Base-by-base conservation (phyloP, 768 basidiomycete species). In the Tricholoma saponaceum region DNA sequence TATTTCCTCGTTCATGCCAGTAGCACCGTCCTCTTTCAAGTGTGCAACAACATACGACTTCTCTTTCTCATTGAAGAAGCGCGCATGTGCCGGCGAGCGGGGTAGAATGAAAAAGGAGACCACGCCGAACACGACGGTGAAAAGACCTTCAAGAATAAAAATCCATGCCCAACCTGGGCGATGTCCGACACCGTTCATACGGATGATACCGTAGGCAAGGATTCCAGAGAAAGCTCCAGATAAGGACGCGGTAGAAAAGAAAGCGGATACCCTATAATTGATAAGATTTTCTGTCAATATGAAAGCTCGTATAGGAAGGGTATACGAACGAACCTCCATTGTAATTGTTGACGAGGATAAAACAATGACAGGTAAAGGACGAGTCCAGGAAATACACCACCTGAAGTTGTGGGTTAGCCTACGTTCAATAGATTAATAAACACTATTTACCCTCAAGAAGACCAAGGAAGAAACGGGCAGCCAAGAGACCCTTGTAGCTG, bases 181-280 rank as follows among this genome's bases (percentile, higher is more conserved):
- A 1, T 76, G 69, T 0, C 78, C 76, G 9, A 80, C 68, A 10
- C 85, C 84, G 51, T 87, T 65, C 80, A 90, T 83, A 37, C 83
- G 74, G 55, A 83, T 77, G 64, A 91, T 87, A 0, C 81, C 85
- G 46, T 79, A 76, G 0, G 88, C 86, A 22, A 91, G 77, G 4
- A 90, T 74, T 32, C 89, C 87, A 1, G 84, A 86, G 64, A 89
- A 87, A 0, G 85, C 84, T 3, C 85, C 85, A 0, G 87, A 82
- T 22, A 85, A 71, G 0, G 83, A 83, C 2, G 83, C 76, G 0
- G 79, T 71, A 6, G 79, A 78, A 67, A 81, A 81, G 71, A 82
- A 81, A 22, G 73, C 70, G 8, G 78, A 74, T 53, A 82, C 69
- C 60, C 76, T 77, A 60, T 14, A 72, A 62, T 54, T 75, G 70